Base-by-base conservation (phyloP, 192 early-diverging fungal genomes). In the Entomortierella chlamydospora region DNA sequence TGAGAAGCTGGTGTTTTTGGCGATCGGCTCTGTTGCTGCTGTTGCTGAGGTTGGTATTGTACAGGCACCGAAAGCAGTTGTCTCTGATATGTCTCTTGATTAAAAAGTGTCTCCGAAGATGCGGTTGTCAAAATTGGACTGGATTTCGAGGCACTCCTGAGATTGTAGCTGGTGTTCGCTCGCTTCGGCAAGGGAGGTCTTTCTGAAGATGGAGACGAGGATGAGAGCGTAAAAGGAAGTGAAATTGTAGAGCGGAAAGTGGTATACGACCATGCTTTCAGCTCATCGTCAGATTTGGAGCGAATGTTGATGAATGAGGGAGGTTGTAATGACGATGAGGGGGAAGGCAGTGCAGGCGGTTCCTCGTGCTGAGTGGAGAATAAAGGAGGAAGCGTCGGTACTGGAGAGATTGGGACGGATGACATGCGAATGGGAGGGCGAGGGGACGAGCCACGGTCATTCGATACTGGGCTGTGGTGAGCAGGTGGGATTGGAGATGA, bases 281-380 rank as follows among this genome's bases (percentile, higher is more conserved):
- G 43, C 3, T 67, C 53, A n/a, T 43, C 41, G 22, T 67, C 64
- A 29, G 64, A 67, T 8, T 42, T 43, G 2, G 54, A 33, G 5
- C 64, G 64, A 25, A 43, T 50, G 34, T 57, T 5, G 22, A 25
- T 57, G 6, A 23, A 41, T 34, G 37, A 39, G 45, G 20, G 37
- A 1, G 37, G 25, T n/a, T 47, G n/a, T 18, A 18, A 18, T 9
- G 63, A 41, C 2, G 63, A 12, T 33, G 34, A 37, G 4, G 4
- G 34, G 34, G 34, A 37, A 7, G 34, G 34, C 5, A 30, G 31
- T 5, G 30, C 13, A 20, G 4, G 17, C 39, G 49, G 56, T 5
- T 50, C 28, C 3, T 60, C 31, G 18, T 33, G 34, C 23, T 60
- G 58, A 6, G 31, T 4, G 0, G 58, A 49, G 31, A 70, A 70